Evolutionary conservation across 129 eudicot genomes (phyloP).

Genomic region (Lonicera japonica): DNA sequence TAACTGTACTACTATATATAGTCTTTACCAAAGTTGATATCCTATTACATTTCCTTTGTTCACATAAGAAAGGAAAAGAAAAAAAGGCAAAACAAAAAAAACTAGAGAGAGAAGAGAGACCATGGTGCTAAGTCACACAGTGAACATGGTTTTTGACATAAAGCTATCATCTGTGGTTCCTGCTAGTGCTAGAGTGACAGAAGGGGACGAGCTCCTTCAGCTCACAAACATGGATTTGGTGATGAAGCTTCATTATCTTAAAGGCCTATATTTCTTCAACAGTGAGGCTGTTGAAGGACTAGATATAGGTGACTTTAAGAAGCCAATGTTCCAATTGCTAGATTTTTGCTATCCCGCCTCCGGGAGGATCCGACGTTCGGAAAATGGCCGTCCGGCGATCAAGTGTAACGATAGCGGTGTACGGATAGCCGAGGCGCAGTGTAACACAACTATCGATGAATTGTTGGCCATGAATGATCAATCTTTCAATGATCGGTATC

Average conservation of each 20-base stretch:
- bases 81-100: not conserved
- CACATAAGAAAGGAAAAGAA: not conserved
- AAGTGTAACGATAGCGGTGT: constrained; percentile 66
- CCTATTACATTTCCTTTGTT: too few relatives aligned
- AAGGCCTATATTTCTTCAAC: constrained; percentile 38
- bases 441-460: constrained; percentile 27
- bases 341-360: constrained; percentile 21
- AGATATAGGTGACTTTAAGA: constrained; percentile 23
- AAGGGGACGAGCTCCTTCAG: constrained; percentile 27
- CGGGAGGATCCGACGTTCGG: constrained; percentile 45
- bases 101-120: not conserved
- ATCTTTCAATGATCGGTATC: constrained; percentile 7
- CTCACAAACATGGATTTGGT: constrained; percentile 39
- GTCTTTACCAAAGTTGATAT: too few relatives aligned
- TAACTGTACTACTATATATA: too few relatives aligned
- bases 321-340: constrained; percentile 32
- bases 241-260: constrained; percentile 57
- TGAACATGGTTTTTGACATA: constrained; percentile 22
- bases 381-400: constrained; percentile 34
- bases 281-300: constrained; percentile 29
- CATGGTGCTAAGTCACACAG: constrained; percentile 10
- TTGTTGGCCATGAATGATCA: constrained; percentile 23
- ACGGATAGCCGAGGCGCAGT: constrained; percentile 43
- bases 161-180: constrained; percentile 55
- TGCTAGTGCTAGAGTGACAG: constrained; percentile 32